Base-by-base conservation (phyloP, 2,329 filamentous ascomycete genomes). In the Graphilbum ipis-grandicollis region DNA sequence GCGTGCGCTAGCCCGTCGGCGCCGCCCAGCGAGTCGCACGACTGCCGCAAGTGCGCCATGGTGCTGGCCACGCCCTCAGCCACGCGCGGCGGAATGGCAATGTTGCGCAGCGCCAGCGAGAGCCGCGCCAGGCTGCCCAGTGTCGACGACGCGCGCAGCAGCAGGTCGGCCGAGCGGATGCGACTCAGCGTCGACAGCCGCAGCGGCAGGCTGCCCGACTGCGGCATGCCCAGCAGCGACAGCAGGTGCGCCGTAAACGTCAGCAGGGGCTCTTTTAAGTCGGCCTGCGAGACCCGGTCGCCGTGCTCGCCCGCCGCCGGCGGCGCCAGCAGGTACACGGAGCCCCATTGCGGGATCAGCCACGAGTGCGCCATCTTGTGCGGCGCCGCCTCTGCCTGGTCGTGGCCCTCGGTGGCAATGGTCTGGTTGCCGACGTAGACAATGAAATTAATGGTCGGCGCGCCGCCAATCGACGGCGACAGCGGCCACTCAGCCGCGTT, bases 401-500 rank as follows among this genome's bases (percentile, higher is more conserved):
- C 26, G 9, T 31, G 26, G 18, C 13, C 37, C 3, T 47, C 36
- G 1, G 63, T 49, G 5, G 56, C 62, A 43, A 84, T 85, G 9
- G 76, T 84, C 40, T 79, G 71, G 40, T 82, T 75, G 6, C 86
- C 84, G 8, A 92, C 75, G 50, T 90, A 98, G 21, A 96, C 67
- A 39, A 96, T 76, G 52, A 98, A 96, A 57, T 98, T 96, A 50
- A 98, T 76, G 0, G 90, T 98, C 1, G 90, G 90, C 0, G 88
- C 88, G 15, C 74, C 75, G 31, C 86, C 90, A 46, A 98, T 96
- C 39, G 84, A 93, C 1, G 88, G 88, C 43, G 81, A 93, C 3
- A 98, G 59, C 1, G 90, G 90, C 90, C 90, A 98, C 58, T 98
- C 90, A 2, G 90, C 90, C 3, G 88, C 86, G 50, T 98, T 98